Conservation (phyloP, 257 asterid species). For the Nicotiana sylvestris region DNA sequence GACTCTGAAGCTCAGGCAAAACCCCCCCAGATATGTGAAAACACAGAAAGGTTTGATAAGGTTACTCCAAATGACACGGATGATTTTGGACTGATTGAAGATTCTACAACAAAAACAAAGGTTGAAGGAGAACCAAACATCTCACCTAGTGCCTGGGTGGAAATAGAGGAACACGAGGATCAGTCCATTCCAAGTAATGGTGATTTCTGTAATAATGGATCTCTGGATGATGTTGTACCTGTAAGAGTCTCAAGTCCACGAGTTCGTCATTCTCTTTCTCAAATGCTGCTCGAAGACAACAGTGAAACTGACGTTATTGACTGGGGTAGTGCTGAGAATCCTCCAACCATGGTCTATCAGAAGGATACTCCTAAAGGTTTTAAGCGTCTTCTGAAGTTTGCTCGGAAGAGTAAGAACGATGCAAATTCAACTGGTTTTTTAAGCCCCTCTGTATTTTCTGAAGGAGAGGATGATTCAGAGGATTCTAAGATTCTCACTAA, state of each 20-base stretch:
- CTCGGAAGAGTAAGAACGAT: slow-evolving; percentile 86
- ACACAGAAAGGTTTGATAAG: slow-evolving; percentile 32
- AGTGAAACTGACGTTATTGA: slow-evolving; percentile 62
- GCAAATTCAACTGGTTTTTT: slow-evolving; percentile 73
- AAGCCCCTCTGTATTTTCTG: slow-evolving; percentile 78
- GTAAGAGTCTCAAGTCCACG: slow-evolving; percentile 65
- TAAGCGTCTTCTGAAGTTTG: slow-evolving; percentile 88
- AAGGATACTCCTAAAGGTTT: slow-evolving; percentile 93
- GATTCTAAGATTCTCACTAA: slow-evolving; percentile 52
- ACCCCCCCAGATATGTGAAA: slow-evolving; percentile 41
- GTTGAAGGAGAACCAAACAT: slow-evolving; percentile 61
- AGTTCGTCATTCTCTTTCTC: slow-evolving; percentile 89
- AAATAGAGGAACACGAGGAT: slow-evolving; percentile 71
- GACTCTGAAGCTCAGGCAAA: slow-evolving; percentile 24
- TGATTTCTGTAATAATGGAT: slow-evolving; percentile 19
- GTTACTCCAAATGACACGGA: slow-evolving; percentile 20
- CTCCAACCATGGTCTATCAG: slow-evolving; percentile 66
- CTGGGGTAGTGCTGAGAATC: slow-evolving; percentile 96
- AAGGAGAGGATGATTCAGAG: slow-evolving; percentile 90
- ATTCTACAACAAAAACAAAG: slow-evolving; percentile 20
- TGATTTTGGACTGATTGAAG: slow-evolving; percentile 18
- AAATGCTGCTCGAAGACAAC: slow-evolving; percentile 92
- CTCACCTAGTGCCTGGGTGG: slow-evolving; percentile 90
- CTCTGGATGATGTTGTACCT: slow-evolving; percentile 40
- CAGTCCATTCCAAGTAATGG: slow-evolving; percentile 32